A percentile compares a stretch with the other conserved stretches of the same genome.
These are phyloP conservation scores for Backusella australiensis DNA, from an alignment of 192 early-diverging fungal species.

Conservation along the genomic window DNA sequence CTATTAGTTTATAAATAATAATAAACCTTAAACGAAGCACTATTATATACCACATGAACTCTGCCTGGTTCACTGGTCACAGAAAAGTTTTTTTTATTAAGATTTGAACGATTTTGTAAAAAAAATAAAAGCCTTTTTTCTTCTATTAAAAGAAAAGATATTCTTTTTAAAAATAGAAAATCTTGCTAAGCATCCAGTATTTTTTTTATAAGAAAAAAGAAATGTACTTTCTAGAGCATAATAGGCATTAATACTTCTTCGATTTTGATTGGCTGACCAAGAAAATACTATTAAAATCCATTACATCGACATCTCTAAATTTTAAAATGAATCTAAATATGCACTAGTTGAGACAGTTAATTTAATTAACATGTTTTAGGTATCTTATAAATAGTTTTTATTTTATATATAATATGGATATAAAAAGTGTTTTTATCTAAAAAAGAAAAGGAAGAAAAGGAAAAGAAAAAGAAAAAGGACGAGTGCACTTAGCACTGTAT, in stretches of 20 bases:
- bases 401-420: too few relatives aligned
- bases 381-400: too few relatives aligned
- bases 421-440: too few relatives aligned
- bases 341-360: not conserved
- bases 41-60: not conserved
- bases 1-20: not conserved
- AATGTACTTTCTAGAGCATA: not conserved
- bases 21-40: not conserved
- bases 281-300: not conserved
- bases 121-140: not conserved
- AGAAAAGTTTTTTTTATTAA: not conserved
- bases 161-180: not conserved
- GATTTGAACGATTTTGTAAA: too few relatives aligned
- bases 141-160: not conserved
- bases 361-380: not conserved
- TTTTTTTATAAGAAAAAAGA: not conserved
- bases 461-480: not conserved
- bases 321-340: not conserved
- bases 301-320: not conserved
- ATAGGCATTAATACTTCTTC: not conserved
- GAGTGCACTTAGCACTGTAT: not conserved
- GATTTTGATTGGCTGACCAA: not conserved
- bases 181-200: not conserved
- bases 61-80: not conserved
- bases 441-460: not conserved